Evolutionary conservation across 441 rosid genomes (phyloP), one percentile per base, ranked within the genome.

Genomic region (Adansonia gregorii): DNA sequence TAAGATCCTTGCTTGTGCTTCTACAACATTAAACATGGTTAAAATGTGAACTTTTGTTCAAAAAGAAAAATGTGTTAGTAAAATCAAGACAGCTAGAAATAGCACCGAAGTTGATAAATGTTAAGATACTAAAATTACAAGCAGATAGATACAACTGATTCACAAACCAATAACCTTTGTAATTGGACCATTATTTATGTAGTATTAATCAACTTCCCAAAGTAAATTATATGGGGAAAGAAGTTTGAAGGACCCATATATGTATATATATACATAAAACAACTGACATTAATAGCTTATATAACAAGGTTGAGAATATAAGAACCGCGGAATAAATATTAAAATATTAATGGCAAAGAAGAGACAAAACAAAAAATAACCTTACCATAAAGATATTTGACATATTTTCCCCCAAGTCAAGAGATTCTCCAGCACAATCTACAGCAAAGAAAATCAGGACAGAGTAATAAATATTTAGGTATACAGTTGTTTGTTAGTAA

Each of bases 371-470:
- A 39, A 71, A 52, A 72, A 31, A 56, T 56, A 55, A 5, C 59
- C 80, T 51, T 75, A 82, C 84, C 82, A 58, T 64, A 67, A 12
- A 74, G 43, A 67, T 10, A 67, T 54, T 8, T 58, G 78, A 61
- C 17, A 52, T 46, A 74, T 17, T 80, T 20, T 66, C 65, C 24
- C 22, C 14, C 22, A 64, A 58, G 4, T 64, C 79, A 74, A 73
- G 58, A 54, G 80, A 67, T 59, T 51, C 52, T 35, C 63, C 69
- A 8, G 52, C 59, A 66, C 46, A 54, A 82, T 59, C 76, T 80
- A 76, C 78, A 67, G 49, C 52, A 76, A 61, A 48, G 14, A 27
- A 66, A 24, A 52, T 8, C 55, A 22, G 35, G 17, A 75, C 10
- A 41, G 41, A 52, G 51, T 45, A 22, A 20, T 59, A 68, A 35